Base-by-base conservation (phyloP, 768 basidiomycete genomes). In the Multifurca ochricompacta region DNA sequence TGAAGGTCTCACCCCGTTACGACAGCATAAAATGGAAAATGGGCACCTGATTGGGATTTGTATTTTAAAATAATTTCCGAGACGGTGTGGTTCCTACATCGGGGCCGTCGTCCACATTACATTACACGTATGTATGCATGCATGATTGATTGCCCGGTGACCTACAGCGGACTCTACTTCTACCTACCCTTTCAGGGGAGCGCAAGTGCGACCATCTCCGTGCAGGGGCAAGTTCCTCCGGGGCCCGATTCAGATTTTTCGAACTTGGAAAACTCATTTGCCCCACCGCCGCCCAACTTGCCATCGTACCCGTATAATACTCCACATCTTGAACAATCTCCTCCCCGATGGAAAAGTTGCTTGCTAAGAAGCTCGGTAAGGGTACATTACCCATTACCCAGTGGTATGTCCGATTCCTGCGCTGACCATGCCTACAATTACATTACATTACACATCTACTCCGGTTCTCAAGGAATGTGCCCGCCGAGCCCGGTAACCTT, bases 201-300 rank as follows among this genome's bases (percentile, higher is more conserved):
- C 44, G 16, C 44, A 44, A 21, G 51, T 25, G 21, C 11, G 23
- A 27, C 23, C 6, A 46, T 19, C 32, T 46, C 51, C 51, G 19
- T 30, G 19, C 27, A 11, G 36, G 43, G 23, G 4, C 16, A 8
- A 14, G 8, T 45, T 10, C 25, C 35, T n/a, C 28, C 19, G 42
- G 23, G 28, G 27, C 18, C 27, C 36, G 28, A 53, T 46, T 36
- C 34, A 43, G 41, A n/a, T 45, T 30, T 18, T 30, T 19, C 30
- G 13, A 43, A 11, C 34, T n/a, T 18, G 23, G n/a, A n/a, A n/a
- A n/a, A n/a, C n/a, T 43, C 32, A 2, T 18, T 3, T 44, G 35
- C 27, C 27, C 35, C 27, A 49, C 25, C 39, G 48, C 37, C 48
- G 37, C 44, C 11, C 30, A 53, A 47, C 52, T 18, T 46, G 41